Evolutionary conservation across 2,329 filamentous ascomycete species (phyloP), one percentile per base, ranked within the genome.

Genomic region (Lecanicillium sp.): DNA sequence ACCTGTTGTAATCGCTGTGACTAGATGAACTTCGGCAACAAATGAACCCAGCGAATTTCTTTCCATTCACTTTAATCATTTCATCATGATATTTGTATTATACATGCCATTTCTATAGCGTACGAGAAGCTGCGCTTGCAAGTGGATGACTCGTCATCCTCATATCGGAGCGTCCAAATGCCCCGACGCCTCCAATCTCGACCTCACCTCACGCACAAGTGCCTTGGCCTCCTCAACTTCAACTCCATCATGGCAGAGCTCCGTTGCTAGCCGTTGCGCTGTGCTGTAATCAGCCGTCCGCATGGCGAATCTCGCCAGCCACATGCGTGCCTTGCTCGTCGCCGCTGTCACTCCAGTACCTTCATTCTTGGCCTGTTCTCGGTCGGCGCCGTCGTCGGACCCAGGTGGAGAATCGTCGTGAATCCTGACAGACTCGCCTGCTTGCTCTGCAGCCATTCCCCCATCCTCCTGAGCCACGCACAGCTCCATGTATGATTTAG

Each of bases 181-280:
- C 14, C 51, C 61, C 9, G 56, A 54, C n/a, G 59, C 62, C 36
- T 87, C 84, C 60, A 88, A 73, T 48, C 85, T 75, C 4, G 84
- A 84, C 49, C 89, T 74, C 11, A 94, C 81, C 59, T 97, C 90
- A 44, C 87, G 75, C 45, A 95, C 84, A 49, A 97, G 66, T 4
- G 88, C 87, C 64, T 97, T 97, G 19, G 92, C 92, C 61, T 98
- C 92, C 58, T 98, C 92, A 3, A 97, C 87, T 61, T 97, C 92
- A 18, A 94, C 81, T 1, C 92, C 92, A 60, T 98, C 92, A 61
- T 96, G 87, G 57, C 89, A 96, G 33, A 98, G 68, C 62, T 98
- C 92, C 44, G 82, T 87, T 1, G 88, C 89, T 30, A 97, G 66
- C 45, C 87, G 78, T 62, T 84, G 84, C 4, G 87, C 87, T 15